A percentile compares a stretch with the other conserved stretches of the same genome.
phyloP scores from a whole-genome alignment of 1,284 basidiomycete genomes.

The Fomitopsis betulina region DNA sequence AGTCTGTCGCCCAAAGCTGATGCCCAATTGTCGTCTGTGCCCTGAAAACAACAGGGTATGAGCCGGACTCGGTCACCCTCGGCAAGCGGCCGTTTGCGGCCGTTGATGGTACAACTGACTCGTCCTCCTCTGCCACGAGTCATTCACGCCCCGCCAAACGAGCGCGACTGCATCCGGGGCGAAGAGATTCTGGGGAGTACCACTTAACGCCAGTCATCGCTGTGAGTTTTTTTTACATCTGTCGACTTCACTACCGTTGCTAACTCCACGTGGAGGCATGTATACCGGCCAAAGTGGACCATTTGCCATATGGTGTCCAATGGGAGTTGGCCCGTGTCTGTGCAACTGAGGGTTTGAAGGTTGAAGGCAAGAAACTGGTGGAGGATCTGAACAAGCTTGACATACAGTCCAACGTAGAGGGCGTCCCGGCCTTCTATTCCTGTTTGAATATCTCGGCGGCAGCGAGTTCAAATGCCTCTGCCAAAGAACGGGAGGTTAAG shows the following conservation, averaged over 20 bases:
- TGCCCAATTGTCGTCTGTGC: neutral
- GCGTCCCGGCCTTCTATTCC: neutral
- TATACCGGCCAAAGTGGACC: neutral
- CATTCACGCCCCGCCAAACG: neutral
- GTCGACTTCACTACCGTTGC: neutral
- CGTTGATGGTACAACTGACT: neutral
- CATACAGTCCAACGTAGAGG: neutral
- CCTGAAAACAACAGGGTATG: neutral
- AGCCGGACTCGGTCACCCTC: neutral
- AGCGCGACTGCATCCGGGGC: neutral
- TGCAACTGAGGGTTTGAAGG: neutral
- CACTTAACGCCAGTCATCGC: neutral
- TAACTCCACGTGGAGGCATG: neutral
- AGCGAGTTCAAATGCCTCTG: neutral
- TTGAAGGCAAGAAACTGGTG: neutral
- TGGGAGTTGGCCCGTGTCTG: constrained; percentile 1
- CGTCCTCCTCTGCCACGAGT: neutral
- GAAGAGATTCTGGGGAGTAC: neutral
- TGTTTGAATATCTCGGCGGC: neutral
- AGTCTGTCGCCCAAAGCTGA: neutral
- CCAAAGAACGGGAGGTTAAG: constrained; percentile 6
- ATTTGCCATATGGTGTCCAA: neutral
- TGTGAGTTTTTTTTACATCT: neutral
- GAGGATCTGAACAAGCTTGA: neutral
- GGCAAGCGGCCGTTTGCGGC: neutral